Conservation (phyloP, 495 filamentous ascomycete genomes). For the Beverwykella pulmonaria region DNA sequence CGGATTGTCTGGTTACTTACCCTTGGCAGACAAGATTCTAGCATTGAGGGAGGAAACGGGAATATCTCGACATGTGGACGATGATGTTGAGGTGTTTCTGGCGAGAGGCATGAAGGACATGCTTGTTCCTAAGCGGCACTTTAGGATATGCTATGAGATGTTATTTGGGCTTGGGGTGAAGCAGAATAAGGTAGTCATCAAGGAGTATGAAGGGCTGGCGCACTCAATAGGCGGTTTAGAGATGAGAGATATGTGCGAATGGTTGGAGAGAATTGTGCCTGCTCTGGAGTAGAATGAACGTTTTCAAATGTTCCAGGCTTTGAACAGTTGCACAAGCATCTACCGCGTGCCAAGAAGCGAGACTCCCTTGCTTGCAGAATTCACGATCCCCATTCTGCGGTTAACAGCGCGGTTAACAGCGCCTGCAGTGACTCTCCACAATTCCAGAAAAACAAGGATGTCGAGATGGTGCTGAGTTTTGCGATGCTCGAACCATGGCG, state of each 20-base stretch:
- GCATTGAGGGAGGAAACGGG: constrained; percentile 36
- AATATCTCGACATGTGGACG: constrained; percentile 36
- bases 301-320: neutral
- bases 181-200: constrained; percentile 31
- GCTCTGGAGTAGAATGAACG: constrained; percentile 25
- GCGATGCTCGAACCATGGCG: neutral
- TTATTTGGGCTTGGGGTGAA: constrained; percentile 39
- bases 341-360: neutral
- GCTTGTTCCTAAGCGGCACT: constrained; percentile 43
- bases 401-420: too few relatives aligned
- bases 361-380: neutral
- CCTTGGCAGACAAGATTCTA: constrained; percentile 38
- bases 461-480: neutral
- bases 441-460: neutral
- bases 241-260: constrained; percentile 42
- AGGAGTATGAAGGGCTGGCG: constrained; percentile 46
- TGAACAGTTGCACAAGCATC: neutral
- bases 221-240: constrained; percentile 37
- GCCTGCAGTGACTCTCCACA: neutral
- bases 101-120: constrained; percentile 41
- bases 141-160: constrained; percentile 37
- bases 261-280: constrained; percentile 41
- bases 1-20: constrained; percentile 50
- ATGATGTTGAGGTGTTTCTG: constrained; percentile 41
- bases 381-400: too few relatives aligned